Base-by-base conservation (phyloP, 495 filamentous ascomycete species). In the Pseudevernia furfuracea region DNA sequence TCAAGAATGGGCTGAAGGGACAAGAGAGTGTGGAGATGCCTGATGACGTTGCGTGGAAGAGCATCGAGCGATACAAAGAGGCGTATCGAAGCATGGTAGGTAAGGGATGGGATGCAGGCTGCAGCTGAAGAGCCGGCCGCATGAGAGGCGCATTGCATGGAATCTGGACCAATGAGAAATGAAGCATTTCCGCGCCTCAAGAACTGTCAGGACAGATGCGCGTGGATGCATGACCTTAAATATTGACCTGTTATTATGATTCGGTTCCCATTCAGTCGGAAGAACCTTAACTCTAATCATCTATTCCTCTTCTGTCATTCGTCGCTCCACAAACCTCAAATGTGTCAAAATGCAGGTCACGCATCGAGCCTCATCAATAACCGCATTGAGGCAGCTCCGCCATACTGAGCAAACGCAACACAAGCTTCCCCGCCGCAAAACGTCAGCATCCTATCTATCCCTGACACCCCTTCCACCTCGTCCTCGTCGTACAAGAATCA, bases 21-120 rank as follows among this genome's bases (percentile, higher is more conserved):
- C 87, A 87, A 74, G 74, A 83, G 36, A 85, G 85, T 11, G 85
- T 91, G 19, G 76, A 76, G 57, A 85, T 95, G 79, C 85, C 82
- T 8, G 79, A 83, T 28, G 84, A 88, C 48, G 79, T 92, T 63
- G 82, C 80, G 37, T 71, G 77, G 70, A 81, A 82, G 72, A 93
- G 89, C 21, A 78, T 74, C 44, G 79, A 74, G 61, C 84, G 85
- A 74, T 92, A 92, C 68, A 73, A 73, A 65, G 87, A 91, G 75
- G 87, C 84, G 6, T 92, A 81, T 78, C 81, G 89, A 79, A 81
- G 73, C 71, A 75, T 92, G 44, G 52, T 66, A 21, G 68, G 68
- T 21, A 55, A 49, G 56, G 46, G 30, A 46, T 71, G 66, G 66
- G 46, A 57, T 46, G 34, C 34, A 44, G 19, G 23, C 8, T 28